A percentile compares a stretch with the other conserved stretches of the same genome.
phyloP scores from a whole-genome alignment of 192 early-diverging fungal genomes.

The Backusella morwellensis region DNA sequence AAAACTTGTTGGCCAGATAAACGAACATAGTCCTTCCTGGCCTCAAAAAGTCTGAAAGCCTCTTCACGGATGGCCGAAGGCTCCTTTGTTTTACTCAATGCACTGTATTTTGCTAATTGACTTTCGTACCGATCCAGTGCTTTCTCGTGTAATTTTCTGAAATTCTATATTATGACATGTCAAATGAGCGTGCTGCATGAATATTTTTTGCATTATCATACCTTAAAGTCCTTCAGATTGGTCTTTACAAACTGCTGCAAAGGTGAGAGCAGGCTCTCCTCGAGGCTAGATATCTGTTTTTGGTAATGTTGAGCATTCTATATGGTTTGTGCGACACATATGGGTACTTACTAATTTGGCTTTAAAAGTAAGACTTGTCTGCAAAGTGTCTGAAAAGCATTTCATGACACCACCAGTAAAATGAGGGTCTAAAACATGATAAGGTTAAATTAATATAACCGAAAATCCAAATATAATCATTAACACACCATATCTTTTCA shows the following conservation, averaged over 20 bases:
- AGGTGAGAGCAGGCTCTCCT: constrained; percentile 59
- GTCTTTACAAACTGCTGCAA: constrained; percentile 62
- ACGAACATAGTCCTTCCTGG: constrained; percentile 64
- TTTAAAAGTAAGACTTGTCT: constrained; percentile 54
- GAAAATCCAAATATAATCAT: neutral
- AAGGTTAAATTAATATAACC: constrained; percentile 8
- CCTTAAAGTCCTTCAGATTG: constrained; percentile 70
- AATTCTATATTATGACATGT: constrained; percentile 25
- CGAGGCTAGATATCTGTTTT: constrained; percentile 53
- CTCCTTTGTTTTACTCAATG: constrained; percentile 63
- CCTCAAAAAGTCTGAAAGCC: constrained; percentile 65
- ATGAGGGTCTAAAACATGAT: constrained; percentile 34
- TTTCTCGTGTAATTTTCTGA: constrained; percentile 47
- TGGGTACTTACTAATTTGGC: constrained; percentile 38
- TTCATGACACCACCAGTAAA: constrained; percentile 50
- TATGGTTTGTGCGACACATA: neutral
- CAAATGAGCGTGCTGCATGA: neutral
- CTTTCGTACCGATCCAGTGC: constrained; percentile 59
- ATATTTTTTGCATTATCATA: constrained; percentile 15
- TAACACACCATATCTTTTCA: constrained; percentile 5
- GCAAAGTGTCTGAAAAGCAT: constrained; percentile 46
- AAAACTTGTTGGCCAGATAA: constrained; percentile 56
- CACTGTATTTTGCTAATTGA: constrained; percentile 57
- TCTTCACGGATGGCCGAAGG: constrained; percentile 66
- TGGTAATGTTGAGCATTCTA: neutral